Percentiles rank a stretch among this genome's conserved stretches.
Conservation (phyloP, 805 yeast species). For the Starmerella sirachaensis region DNA sequence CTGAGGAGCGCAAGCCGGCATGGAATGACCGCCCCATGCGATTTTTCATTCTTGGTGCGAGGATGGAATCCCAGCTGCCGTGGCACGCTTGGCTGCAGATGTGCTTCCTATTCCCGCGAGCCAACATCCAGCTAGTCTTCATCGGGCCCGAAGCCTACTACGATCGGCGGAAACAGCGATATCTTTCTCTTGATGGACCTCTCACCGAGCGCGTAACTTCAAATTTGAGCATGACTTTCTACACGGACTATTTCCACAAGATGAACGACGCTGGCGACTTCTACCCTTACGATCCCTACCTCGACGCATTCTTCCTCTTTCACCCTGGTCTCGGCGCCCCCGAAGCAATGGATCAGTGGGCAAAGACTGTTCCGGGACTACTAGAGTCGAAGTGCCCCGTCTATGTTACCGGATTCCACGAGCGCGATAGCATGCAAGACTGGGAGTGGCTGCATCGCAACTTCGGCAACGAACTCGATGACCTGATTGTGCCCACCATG, state of each 20-base stretch:
- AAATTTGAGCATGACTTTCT: conserved; percentile 61
- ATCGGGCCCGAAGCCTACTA: conserved; percentile 86
- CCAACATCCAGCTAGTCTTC: conserved; percentile 75
- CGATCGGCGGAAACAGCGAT: conserved; percentile 57
- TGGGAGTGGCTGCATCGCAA: conserved; percentile 54
- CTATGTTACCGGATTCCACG: conserved; percentile 81
- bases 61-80: conserved; percentile 88
- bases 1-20: conserved; percentile 44
- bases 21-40: conserved; percentile 82
- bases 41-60: conserved; percentile 78
- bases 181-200: conserved; percentile 39
- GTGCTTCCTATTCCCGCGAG: conserved; percentile 70
- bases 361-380: conserved; percentile 69
- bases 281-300: conserved; percentile 95
- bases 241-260: conserved; percentile 84
- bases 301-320: conserved; percentile 84
- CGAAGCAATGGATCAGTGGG: conserved; percentile 71
- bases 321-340: conserved; percentile 89
- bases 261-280: conserved; percentile 86
- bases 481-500: conserved; percentile 58
- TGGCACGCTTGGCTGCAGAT: conserved; percentile 93
- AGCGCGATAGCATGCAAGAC: conserved; percentile 58
- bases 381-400: conserved; percentile 89
- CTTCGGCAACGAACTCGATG: conserved; percentile 63
- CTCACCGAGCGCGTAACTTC: conserved; percentile 62